phyloP scores from a whole-genome alignment of 1,139 yeast genomes.

The Taphrina populina region DNA sequence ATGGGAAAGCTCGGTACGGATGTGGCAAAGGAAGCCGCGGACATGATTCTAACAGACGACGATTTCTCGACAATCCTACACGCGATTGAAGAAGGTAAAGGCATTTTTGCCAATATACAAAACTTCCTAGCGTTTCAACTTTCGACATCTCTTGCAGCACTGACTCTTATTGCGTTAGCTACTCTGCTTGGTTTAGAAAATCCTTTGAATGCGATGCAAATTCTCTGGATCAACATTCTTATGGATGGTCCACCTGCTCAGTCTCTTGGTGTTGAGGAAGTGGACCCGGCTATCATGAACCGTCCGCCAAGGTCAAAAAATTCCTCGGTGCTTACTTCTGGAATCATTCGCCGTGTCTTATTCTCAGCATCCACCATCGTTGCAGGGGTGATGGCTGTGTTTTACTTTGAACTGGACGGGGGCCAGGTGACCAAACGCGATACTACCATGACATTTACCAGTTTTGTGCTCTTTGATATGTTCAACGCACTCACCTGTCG shows the following conservation, averaged over 20 bases:
- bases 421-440: conserved; percentile 79
- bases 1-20: conserved; percentile 98
- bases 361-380: conserved; percentile 71
- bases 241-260: conserved; percentile 99
- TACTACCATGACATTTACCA: conserved; percentile 95
- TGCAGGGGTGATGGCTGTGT: conserved; percentile 79
- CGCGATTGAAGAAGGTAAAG: conserved; percentile 96
- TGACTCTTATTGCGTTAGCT: conserved; percentile 80
- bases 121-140: conserved; percentile 90
- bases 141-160: conserved; percentile 92
- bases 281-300: conserved; percentile 89
- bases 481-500: conserved; percentile 93
- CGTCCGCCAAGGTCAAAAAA: conserved; percentile 87
- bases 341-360: conserved; percentile 67
- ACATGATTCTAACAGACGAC: conserved; percentile 95
- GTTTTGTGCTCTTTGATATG: conserved; percentile 93
- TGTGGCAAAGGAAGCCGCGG: conserved; percentile 98
- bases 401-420: conserved; percentile 80
- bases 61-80: conserved; percentile 87
- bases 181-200: conserved; percentile 85
- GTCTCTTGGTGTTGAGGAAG: conserved; percentile 94
- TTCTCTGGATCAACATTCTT: conserved; percentile 87
- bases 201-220: conserved; percentile 98
- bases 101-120: conserved; percentile 90
- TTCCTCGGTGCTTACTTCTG: conserved; percentile 72